Base-by-base conservation (phyloP, 164 flowering plant species). In the Litsea cubeba region DNA sequence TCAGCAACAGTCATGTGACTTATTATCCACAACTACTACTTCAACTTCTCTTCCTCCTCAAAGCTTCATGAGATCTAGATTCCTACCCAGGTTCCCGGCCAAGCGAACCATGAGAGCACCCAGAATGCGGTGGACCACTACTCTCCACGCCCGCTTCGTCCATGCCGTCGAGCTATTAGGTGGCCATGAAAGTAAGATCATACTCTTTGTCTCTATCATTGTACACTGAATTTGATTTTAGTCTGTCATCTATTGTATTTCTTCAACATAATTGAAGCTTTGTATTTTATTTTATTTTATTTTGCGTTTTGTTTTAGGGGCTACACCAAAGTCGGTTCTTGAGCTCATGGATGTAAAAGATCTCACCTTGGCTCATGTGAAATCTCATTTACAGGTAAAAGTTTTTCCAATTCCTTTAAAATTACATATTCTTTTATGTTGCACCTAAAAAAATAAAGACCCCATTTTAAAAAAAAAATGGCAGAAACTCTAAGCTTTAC, bases 261-360 rank as follows among this genome's bases (percentile, higher is more conserved):
- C 46, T 40, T 8, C 11, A 40, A 40, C 46, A 40, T 40, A 40
- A 40, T 40, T 40, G 46, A 40, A 40, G 46, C 46, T 40, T 40
- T 40, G 10, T 20, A 24, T 22, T 23, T 50, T 69, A 65, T 51
- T 28, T 32, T 50, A 12, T 51, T 20, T 54, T 54, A 54, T 54
- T 54, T 54, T 15, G n/a, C 12, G n/a, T 54, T 14, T 15, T 71
- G 17, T 51, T 73, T 57, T 73, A 95, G 97, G 98, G 78, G 98
- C 98, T 49, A 95, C 98, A 58, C 98, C 98, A 57, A 95, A 95
- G 80, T 95, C 98, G 72, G 99, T 95, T 71, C 93, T 95, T 71
- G 99, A 95, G 91, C 96, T 95, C 71, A 95, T 95, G 99, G 99
- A 93, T 93, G 99, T 95, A 30, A 95, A 95, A 77, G 99, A 95